phyloP scores from a whole-genome alignment of 441 rosid species.

The Rhodomyrtus psidioides region DNA sequence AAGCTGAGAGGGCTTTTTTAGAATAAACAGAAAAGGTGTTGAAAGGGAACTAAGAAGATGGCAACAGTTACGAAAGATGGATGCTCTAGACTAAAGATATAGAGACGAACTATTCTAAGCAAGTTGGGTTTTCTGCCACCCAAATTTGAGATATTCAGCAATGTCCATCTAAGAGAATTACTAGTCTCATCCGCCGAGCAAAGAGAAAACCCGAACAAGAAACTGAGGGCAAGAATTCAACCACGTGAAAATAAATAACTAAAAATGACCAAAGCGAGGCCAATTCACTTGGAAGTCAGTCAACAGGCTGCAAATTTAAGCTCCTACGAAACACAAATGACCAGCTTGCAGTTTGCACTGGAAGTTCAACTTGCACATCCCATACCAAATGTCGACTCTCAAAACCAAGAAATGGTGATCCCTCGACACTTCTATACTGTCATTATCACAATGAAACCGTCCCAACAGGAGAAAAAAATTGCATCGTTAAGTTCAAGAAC shows the following conservation, averaged over 20 bases:
- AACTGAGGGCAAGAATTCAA: neutral
- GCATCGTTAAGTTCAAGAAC: neutral
- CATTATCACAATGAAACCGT: neutral
- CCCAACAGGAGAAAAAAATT: neutral
- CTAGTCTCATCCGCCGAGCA: neutral
- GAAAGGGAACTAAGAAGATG: neutral
- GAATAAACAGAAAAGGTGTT: neutral
- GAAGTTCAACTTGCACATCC: neutral
- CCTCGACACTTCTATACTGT: neutral
- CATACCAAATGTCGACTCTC: neutral
- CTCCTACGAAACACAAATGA: neutral
- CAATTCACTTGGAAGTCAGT: neutral
- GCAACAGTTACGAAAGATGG: neutral
- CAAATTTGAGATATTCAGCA: neutral
- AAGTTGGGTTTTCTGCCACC: neutral
- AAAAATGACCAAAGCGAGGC: no score
- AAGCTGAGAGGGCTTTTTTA: neutral
- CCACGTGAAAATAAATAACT: neutral
- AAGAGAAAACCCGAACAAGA: neutral
- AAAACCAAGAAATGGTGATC: neutral
- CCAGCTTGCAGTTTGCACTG: neutral
- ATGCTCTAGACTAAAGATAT: neutral
- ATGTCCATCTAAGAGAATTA: neutral
- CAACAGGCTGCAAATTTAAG: neutral
- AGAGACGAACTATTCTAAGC: neutral